Evolutionary conservation across 2,329 filamentous ascomycete genomes (phyloP).

Genomic region (Colletotrichum falcatum): DNA sequence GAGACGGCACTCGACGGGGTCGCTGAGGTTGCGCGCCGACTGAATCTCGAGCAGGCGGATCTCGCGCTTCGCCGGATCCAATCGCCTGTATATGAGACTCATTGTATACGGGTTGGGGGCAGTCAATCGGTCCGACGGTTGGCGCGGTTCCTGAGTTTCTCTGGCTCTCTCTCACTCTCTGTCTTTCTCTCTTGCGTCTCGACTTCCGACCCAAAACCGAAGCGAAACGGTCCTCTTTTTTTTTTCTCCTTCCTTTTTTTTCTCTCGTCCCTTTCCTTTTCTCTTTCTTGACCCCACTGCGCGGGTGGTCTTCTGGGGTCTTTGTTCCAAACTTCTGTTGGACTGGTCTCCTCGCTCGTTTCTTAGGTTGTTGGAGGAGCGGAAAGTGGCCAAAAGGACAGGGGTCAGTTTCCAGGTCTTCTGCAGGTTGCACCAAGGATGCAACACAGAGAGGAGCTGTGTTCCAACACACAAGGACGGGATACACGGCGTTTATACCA

Average conservation of each 20-base stretch:
- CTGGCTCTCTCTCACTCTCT: not conserved
- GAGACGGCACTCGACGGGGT: conserved; percentile 50
- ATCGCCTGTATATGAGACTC: conserved; percentile 40
- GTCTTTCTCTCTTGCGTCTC: not conserved
- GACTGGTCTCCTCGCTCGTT: not conserved
- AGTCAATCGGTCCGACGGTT: conserved; percentile 1
- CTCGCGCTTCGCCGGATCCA: conserved; percentile 45
- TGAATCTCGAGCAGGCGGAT: conserved; percentile 51
- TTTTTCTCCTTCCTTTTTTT: not conserved
- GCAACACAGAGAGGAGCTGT: conserved; percentile 25
- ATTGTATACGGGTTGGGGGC: conserved; percentile 12
- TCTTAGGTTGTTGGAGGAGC: conserved; percentile 1
- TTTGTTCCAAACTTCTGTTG: not conserved
- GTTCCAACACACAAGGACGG: conserved; percentile 31
- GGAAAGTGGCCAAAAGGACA: conserved; percentile 22
- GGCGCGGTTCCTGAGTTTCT: not conserved
- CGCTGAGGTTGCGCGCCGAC: conserved; percentile 45
- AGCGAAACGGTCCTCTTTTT: not conserved
- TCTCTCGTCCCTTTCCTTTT: too few species aligned
- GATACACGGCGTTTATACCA: conserved; percentile 40
- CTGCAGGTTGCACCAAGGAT: conserved; percentile 36
- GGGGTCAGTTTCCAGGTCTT: conserved; percentile 27
- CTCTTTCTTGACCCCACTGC: too few species aligned
- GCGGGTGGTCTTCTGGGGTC: not conserved
- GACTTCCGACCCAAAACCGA: not conserved